A percentile compares a stretch with the other conserved stretches of the same genome.
Conservation (phyloP, 1,284 basidiomycete genomes). For the Microbotryomycetes sp. region DNA sequence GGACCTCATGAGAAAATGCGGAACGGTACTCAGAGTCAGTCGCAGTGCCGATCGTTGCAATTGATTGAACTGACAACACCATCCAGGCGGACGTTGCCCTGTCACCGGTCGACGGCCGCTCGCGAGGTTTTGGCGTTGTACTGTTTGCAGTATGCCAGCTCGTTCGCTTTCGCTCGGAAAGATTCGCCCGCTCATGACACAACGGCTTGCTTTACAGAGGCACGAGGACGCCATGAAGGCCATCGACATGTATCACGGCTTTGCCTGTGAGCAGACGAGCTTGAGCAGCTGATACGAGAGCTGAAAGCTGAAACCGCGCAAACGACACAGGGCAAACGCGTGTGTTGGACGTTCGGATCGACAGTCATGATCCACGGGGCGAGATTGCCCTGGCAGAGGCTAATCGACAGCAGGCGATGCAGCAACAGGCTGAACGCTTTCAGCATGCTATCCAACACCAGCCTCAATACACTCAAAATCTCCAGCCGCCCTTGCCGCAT, state of each 20-base stretch:
- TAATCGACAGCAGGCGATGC: conserved; percentile 28
- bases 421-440: conserved; percentile 23
- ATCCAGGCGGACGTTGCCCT: conserved; percentile 40
- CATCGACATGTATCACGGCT: conserved; percentile 42
- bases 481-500: conserved; percentile 10
- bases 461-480: not conserved
- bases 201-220: conserved; percentile 4
- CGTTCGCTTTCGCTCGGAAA: not conserved
- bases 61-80: not conserved
- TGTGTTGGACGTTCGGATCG: conserved; percentile 36
- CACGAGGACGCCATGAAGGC: conserved; percentile 41
- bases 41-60: not conserved
- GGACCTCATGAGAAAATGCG: conserved; percentile 42
- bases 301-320: too few species aligned
- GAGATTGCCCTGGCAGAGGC: conserved; percentile 34
- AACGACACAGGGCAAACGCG: conserved; percentile 33
- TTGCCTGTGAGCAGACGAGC: conserved; percentile 36
- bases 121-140: conserved; percentile 44
- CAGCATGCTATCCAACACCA: conserved; percentile 11
- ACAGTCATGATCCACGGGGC: conserved; percentile 37
- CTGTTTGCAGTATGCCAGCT: conserved; percentile 38
- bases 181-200: not conserved
- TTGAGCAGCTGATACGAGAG: too few species aligned
- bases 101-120: conserved; percentile 39
- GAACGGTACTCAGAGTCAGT: conserved; percentile 39